Evolutionary conservation across 306 rosid species (phyloP).

Genomic region (Glycine latifolia): DNA sequence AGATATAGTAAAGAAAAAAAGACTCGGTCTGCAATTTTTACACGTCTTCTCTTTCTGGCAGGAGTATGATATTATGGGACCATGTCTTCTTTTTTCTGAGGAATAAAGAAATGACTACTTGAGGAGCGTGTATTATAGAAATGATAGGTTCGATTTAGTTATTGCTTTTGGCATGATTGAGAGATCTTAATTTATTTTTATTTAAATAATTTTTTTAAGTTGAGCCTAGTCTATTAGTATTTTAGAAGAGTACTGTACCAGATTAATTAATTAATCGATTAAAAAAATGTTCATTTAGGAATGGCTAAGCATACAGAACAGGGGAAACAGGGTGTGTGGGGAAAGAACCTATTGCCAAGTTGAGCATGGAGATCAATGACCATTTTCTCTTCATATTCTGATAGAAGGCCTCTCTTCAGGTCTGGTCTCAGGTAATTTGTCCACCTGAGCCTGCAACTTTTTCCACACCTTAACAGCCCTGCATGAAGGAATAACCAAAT

Average conservation of each 20-base stretch:
- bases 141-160: conserved; percentile 15
- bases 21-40: conserved; percentile 37
- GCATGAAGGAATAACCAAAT: conserved; percentile 45
- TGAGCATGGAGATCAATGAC: conserved; percentile 96
- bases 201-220: conserved; percentile 24
- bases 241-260: not conserved
- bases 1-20: not conserved
- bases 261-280: not conserved
- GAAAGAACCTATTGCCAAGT: conserved; percentile 84
- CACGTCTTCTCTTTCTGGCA: conserved; percentile 27
- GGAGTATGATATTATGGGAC: conserved; percentile 37
- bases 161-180: conserved; percentile 17
- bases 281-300: not conserved
- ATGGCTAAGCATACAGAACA: conserved; percentile 39
- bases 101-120: conserved; percentile 44
- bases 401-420: conserved; percentile 88
- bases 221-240: conserved; percentile 28
- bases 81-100: conserved; percentile 32
- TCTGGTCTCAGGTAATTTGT: conserved; percentile 91
- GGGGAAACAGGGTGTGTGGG: conserved; percentile 2
- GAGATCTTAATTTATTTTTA: not conserved
- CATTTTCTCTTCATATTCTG: conserved; percentile 83
- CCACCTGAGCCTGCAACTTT: conserved; percentile 97
- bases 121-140: conserved; percentile 37
- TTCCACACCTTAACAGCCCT: conserved; percentile 93